Evolutionary conservation across 73 alveolate species (phyloP), one percentile per base, ranked within the genome.

Genomic region (Uronychia binucleata): DNA sequence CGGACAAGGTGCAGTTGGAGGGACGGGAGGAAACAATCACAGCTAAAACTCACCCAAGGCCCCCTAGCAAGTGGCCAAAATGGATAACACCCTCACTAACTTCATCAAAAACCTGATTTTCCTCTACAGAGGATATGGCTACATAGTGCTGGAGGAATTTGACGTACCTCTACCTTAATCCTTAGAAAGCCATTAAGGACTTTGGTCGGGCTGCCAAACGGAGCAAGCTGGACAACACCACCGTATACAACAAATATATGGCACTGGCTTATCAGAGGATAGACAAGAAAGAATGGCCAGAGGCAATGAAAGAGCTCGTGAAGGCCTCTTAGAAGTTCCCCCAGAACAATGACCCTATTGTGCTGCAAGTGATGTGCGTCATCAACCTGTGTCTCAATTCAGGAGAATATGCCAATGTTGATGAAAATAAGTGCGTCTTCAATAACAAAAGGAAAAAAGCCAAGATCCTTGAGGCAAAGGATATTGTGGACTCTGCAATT

Each of bases 111-210:
- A 77, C 67, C 31, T 85, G 31, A 85, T 85, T 58, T 77, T 77
- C 46, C 35, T 81, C 1, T 85, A 85, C 57, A 76, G 91, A 77
- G 78, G 85, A 0, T 85, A 85, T 77, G 91, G 91, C 27, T 58
- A 77, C 29, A 85, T 85, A 32, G 58, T 85, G 13, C 34, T 78
- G 0, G 28, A 76, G 59, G 25, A 85, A n/a, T 77, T 77, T 33
- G 91, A 85, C 57, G 91, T 85, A 85, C 75, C 31, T 26, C 29
- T 0, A 19, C 1, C 11, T 35, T 74, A 27, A 31, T 59, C 32
- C 77, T 35, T 85, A 85, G 91, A 85, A 85, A 85, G 91, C 91
- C 1, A n/a, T 85, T 1, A 57, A 5, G 28, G 91, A 85, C 30
- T 31, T 85, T 0, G 57, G 57, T 77, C 75, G 35, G 31, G 85